Evolutionary conservation across 805 yeast genomes (phyloP), one percentile per base, ranked within the genome.

Genomic region (Lipomyces yamadae): DNA sequence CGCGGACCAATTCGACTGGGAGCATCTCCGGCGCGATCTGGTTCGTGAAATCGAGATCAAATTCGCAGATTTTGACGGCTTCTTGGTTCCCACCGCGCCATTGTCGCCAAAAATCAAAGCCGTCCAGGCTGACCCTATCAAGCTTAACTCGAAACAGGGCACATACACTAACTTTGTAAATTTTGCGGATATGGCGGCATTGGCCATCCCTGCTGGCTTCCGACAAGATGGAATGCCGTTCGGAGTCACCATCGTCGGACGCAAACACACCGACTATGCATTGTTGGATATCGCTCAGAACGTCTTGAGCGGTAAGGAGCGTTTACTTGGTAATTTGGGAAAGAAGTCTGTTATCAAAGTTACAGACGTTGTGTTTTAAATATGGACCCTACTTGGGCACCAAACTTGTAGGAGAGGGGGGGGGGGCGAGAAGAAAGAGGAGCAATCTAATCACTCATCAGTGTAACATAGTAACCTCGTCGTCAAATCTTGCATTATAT

Each of bases 161-260:
- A 92, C 97, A 13, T 94, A 97, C 88, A 94, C 98, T 37, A 94
- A 94, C 79, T 95, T 95, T 77, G 97, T 91, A 73, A 94, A 95
- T 77, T 84, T 94, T 76, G 96, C 97, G 2, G 98, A 94, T 75
- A 78, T 92, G 80, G 89, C 96, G 39, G 98, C 97, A 0, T 81
- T 94, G 73, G 91, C 98, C 0, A 83, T 94, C 62, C 98, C 99
- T 30, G 90, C 88, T 32, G 97, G 97, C 1, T 94, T 92, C 84
- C 83, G 93, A 75, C 72, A 83, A 0, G 98, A 94, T 77, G 96
- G 96, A 2, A 79, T 93, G 72, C 97, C 98, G 7, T 88, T 86
- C 70, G 98, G 98, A 77, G 85, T 94, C 68, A 94, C 98, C 2
- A 81, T 94, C 60, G 81, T 94, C 67, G 91, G 94, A 48, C 84